Base-by-base conservation (phyloP, 352 stramenopile species). In the Globisporangium carolinianum region DNA sequence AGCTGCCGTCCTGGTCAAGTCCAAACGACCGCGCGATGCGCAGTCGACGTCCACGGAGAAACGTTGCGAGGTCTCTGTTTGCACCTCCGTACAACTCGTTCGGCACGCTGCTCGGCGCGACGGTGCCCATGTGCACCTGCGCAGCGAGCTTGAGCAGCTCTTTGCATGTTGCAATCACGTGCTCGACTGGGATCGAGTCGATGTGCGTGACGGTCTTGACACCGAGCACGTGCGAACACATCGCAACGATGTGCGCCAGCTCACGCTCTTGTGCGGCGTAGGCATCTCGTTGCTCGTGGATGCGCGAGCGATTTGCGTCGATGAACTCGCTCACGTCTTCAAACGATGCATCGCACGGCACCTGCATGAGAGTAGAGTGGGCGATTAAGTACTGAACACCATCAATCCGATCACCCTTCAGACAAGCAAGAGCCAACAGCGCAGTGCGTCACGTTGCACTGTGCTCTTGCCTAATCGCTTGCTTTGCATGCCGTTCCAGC, bases 1-100 rank as follows among this genome's bases (percentile, higher is more conserved):
- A 73, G 24, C 66, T 15, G 15, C 70, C 70, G 47, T 83, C 73
- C 39, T 79, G 73, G 12, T 67, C 69, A 18, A 80, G 45, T 32
- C 73, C 73, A 48, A 68, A 83, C 10, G 57, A 65, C 35, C 67
- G 66, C 45, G 46, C 61, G 51, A 80, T 75, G 41, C 69, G 63
- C 2, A 83, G 54, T 14, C 57, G 59, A 2, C 58, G 66, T 5
- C 64, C 69, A 56, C 60, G 55, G 18, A 70, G 71, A 47, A 68
- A 79, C 47, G 8, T 14, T 11, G 36, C 47, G 38, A 60, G 18
- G 9, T 42, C 48, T n/a, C 24, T 0, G 47, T 64, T 63, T 52
- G 11, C 17, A 7, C 17, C 39, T 36, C 69, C 17, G 51, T 62
- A 49, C 57, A 75, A 49, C 8, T 52, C 60, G 5, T 48, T 12